phyloP scores from a whole-genome alignment of 495 filamentous ascomycete species.

The Xylaria flabelliformis region DNA sequence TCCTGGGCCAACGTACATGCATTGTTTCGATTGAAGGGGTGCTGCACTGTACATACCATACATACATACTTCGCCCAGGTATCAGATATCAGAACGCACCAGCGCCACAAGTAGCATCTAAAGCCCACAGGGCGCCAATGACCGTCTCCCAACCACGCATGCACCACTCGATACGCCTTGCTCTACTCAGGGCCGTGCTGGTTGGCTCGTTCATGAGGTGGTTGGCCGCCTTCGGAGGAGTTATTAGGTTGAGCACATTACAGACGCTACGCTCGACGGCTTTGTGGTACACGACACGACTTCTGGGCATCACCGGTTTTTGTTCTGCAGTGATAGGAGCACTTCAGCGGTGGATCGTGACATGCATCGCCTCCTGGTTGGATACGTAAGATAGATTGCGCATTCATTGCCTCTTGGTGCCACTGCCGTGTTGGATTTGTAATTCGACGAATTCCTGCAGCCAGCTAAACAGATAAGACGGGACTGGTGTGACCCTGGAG shows the following conservation, averaged over 20 bases:
- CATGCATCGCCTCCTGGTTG: constrained; percentile 10
- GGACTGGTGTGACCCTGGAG: constrained; percentile 35
- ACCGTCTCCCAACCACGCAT: constrained; percentile 9
- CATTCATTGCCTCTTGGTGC: constrained; percentile 1
- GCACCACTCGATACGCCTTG: constrained; percentile 2
- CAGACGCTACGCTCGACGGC: constrained; percentile 5
- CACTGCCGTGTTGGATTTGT: constrained; percentile 9
- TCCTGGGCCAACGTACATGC: constrained; percentile 3
- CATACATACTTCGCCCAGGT: neutral
- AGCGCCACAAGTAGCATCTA: constrained; percentile 13
- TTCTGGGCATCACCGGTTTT: constrained; percentile 19
- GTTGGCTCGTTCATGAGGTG: constrained; percentile 3
- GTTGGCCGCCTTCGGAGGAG: constrained; percentile 23
- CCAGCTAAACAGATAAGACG: constrained; percentile 38
- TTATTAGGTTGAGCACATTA: neutral
- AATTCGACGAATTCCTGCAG: constrained; percentile 6
- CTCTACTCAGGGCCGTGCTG: neutral
- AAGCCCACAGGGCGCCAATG: neutral
- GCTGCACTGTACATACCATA: neutral
- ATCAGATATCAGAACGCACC: constrained; percentile 21
- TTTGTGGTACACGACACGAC: constrained; percentile 27
- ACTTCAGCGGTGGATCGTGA: neutral
- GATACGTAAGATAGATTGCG: constrained; percentile 17
- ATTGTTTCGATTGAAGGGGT: neutral
- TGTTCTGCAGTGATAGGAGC: constrained; percentile 19